Evolutionary conservation across 140 eudicot genomes (phyloP), one percentile per base, ranked within the genome.

Genomic region (Stevia rebaudiana): DNA sequence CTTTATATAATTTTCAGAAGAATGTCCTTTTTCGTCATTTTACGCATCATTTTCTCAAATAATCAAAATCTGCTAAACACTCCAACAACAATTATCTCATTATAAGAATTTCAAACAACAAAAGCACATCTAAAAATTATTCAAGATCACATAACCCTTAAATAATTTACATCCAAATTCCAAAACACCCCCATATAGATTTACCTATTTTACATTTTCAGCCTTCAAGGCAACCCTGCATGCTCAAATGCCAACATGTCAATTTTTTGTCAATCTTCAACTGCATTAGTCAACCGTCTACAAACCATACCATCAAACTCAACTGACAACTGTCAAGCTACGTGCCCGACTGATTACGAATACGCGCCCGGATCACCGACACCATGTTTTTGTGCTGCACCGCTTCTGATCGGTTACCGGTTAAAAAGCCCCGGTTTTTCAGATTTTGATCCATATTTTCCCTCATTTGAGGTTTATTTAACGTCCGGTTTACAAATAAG

Each of bases 191-290:
- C 25, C 18, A 18, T 41, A 12, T 43, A 28, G 8, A 23, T 35
- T 71, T 28, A 61, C 23, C 23, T 25, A 4, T 58, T 7, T 51
- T 18, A 1, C 53, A 33, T 31, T 8, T 59, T 77, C 67, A 87
- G 98, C 77, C 95, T 91, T 82, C 77, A 75, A 74, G 96, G 95
- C 28, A 91, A 91, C 61, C 95, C 97, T 5, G 36, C 81, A 53
- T 90, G 97, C 81, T 43, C 73, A 43, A 80, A 74, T 22, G 63
- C 55, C 60, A 82, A 52, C 73, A 48, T 78, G 64, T 6, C 12
- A 18, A 11, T 17, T 23, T 82, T 76, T 51, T 90, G 97, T 59
- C 67, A 58, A 57, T 64, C 88, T 39, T 61, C 61, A 24, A 31
- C 56, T 1, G 49, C 74, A 55, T 56, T 65, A 42, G 78, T 66